These are phyloP conservation scores for Trichoderma harzianum DNA, from an alignment of 2,329 filamentous ascomycete genomes.

Conservation along the genomic window DNA sequence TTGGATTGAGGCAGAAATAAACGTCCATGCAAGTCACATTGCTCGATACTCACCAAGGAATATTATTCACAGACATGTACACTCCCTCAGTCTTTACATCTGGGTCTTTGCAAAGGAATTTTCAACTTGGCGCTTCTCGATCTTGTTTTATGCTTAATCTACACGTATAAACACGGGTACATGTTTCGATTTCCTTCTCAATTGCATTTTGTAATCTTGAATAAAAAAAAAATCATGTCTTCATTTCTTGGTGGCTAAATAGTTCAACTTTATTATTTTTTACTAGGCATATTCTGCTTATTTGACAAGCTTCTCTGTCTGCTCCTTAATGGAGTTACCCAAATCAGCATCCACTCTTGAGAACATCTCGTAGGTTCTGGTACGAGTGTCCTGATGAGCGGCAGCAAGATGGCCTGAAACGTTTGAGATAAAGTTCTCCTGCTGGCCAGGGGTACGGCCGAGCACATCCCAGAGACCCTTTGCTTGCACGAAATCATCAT, in stretches of 20 bases:
- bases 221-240: not conserved
- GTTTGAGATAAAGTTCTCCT: constrained; percentile 59
- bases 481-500: constrained; percentile 50
- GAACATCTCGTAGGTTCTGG: constrained; percentile 61
- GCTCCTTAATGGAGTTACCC: constrained; percentile 49
- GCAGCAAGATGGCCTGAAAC: constrained; percentile 54
- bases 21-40: not conserved
- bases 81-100: too few species aligned
- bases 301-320: constrained; percentile 46
- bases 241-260: not conserved
- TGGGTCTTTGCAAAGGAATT: not conserved
- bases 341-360: constrained; percentile 51
- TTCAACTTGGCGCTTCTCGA: not conserved
- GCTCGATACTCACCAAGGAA: not conserved
- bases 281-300: not conserved
- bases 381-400: constrained; percentile 52
- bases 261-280: not conserved
- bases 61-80: not conserved
- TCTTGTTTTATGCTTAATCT: not conserved
- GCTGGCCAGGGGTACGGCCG: constrained; percentile 50
- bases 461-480: constrained; percentile 48
- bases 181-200: not conserved
- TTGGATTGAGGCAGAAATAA: not conserved
- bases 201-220: not conserved
- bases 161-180: not conserved